These are phyloP conservation scores for Polygonum maritimum DNA, from an alignment of 148 eudicot species.

Conservation along the genomic window DNA sequence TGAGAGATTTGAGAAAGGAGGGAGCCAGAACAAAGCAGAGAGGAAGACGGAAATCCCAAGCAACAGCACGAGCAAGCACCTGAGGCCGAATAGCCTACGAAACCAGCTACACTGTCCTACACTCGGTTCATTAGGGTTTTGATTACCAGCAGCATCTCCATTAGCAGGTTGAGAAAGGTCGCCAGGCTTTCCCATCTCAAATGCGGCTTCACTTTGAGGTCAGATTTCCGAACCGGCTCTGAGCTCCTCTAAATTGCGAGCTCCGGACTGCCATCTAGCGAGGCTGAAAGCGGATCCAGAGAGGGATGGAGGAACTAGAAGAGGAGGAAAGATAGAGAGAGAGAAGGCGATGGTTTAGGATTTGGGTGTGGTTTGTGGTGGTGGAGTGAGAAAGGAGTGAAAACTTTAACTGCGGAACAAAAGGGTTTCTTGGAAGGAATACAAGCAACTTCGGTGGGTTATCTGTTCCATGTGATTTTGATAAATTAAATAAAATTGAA, in stretches of 20 bases:
- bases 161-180: constrained; percentile 13
- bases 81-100: constrained; percentile 35
- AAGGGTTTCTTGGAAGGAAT: constrained; percentile 9
- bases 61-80: constrained; percentile 64
- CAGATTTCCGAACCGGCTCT: constrained; percentile 6
- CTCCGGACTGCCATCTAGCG: constrained; percentile 14
- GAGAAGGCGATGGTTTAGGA: constrained; percentile 1
- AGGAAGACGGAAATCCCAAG: constrained; percentile 60
- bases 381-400: constrained; percentile 12
- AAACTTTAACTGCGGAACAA: constrained; percentile 10
- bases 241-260: too few relatives aligned
- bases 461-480: constrained; percentile 14
- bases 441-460: constrained; percentile 15
- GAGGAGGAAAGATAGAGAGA: neutral
- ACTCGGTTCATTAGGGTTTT: neutral
- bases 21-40: constrained; percentile 83
- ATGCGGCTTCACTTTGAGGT: constrained; percentile 20
- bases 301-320: neutral
- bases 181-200: constrained; percentile 36
- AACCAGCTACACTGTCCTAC: constrained; percentile 19
- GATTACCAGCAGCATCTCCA: constrained; percentile 15
- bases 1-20: constrained; percentile 46
- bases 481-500: too few relatives aligned
- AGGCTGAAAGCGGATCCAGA: constrained; percentile 3
- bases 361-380: constrained; percentile 1